phyloP scores from a whole-genome alignment of 2,329 filamentous ascomycete species.

The Arthrobotrys entomopaga region DNA sequence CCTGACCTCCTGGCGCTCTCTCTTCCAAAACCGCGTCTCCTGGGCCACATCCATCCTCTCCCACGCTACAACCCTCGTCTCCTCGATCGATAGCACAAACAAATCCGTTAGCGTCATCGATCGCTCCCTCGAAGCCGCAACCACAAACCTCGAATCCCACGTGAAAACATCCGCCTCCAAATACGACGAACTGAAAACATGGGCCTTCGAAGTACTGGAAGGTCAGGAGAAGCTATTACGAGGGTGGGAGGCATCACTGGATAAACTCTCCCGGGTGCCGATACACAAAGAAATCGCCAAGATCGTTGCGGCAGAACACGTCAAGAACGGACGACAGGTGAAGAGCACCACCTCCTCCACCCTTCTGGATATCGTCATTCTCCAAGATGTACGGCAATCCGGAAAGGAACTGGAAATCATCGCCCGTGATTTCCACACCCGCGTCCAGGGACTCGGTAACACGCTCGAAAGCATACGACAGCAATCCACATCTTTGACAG shows the following conservation, averaged over 20 bases:
- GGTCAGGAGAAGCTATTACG: constrained; percentile 74
- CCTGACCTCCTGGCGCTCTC: constrained; percentile 84
- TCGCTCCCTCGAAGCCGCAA: constrained; percentile 82
- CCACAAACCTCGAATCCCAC: constrained; percentile 83
- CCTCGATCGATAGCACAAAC: constrained; percentile 71
- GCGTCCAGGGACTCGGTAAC: constrained; percentile 71
- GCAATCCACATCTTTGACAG: constrained; percentile 64
- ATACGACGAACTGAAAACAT: constrained; percentile 75
- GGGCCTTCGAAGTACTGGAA: constrained; percentile 74
- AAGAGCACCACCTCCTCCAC: constrained; percentile 59
- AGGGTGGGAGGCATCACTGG: constrained; percentile 75
- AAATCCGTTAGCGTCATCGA: constrained; percentile 80
- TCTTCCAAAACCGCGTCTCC: constrained; percentile 81
- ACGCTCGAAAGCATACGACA: constrained; percentile 70
- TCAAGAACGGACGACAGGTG: constrained; percentile 78
- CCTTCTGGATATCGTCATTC: constrained; percentile 31
- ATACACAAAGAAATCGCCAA: constrained; percentile 74
- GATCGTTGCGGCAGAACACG: constrained; percentile 73
- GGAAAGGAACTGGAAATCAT: constrained; percentile 71
- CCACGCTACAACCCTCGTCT: constrained; percentile 74
- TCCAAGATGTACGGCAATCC: constrained; percentile 65
- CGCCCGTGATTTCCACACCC: constrained; percentile 70
- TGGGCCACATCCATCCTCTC: constrained; percentile 80
- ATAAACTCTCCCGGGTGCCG: constrained; percentile 72
- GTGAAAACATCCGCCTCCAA: constrained; percentile 77